Conservation (phyloP, 1,139 yeast species). For the Suhomyces bolitotheri region DNA sequence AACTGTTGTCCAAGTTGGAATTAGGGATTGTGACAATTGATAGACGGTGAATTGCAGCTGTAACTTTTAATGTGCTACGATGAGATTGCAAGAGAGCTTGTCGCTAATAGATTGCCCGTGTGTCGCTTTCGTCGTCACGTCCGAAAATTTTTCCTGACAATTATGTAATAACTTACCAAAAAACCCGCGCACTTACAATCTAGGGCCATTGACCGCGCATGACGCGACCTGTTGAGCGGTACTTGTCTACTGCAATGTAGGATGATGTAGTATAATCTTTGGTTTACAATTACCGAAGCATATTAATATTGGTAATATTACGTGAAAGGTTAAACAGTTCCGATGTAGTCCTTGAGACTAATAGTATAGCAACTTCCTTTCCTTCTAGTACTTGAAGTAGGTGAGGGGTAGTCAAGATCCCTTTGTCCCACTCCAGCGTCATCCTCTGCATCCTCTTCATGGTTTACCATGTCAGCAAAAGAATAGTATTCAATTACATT, state of each 20-base stretch:
- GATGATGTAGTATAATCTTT: too few relatives aligned
- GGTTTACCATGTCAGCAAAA: conserved; percentile 33
- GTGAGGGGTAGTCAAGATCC: background rate
- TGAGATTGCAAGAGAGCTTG: conserved; percentile 1
- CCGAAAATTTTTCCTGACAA: conserved; percentile 11
- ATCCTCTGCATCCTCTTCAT: conserved; percentile 17
- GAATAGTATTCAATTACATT: conserved; percentile 33
- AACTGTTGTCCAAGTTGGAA: too few relatives aligned
- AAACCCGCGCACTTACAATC: too few relatives aligned
- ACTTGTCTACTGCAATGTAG: too few relatives aligned
- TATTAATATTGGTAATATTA: background rate
- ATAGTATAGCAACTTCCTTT: conserved; percentile 22
- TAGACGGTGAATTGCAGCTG: too few relatives aligned
- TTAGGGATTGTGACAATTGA: too few relatives aligned
- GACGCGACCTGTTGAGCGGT: too few relatives aligned
- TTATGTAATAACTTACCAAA: conserved; percentile 9
- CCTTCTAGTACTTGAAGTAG: conserved; percentile 9
- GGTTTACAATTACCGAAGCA: too few relatives aligned
- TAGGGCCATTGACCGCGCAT: too few relatives aligned
- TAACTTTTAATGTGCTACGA: background rate
- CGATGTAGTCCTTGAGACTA: conserved; percentile 25
- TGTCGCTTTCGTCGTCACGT: conserved; percentile 12
- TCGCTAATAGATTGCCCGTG: conserved; percentile 4
- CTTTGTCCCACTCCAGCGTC: background rate
- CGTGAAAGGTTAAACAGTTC: conserved; percentile 9